Evolutionary conservation across 2,329 filamentous ascomycete genomes (phyloP), one percentile per base, ranked within the genome.

Genomic region (Neonectria punicea): DNA sequence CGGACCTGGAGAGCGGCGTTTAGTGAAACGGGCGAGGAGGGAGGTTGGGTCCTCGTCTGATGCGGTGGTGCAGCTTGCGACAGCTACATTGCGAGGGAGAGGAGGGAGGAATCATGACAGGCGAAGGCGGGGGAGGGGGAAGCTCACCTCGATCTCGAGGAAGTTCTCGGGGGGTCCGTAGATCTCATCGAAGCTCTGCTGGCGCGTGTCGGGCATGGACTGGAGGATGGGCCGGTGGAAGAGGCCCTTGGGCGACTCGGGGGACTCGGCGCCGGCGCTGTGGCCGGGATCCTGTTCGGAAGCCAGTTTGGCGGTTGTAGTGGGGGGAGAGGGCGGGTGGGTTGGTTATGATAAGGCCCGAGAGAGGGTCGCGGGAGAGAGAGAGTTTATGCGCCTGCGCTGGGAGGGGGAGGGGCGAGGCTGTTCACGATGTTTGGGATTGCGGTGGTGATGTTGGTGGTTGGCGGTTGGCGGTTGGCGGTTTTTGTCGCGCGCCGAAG

Each of bases 91-190:
- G 30, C n/a, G 30, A 34, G 30, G 49, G 14, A 58, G 53, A 47
- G 30, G 62, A 8, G 22, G 30, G 14, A 22, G 10, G 36, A 53
- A 53, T 57, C 53, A 39, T 22, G 32, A 20, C 36, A 53, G 43
- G 41, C 49, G 41, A 20, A n/a, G 16, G 39, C 8, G 34, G 50
- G 41, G 39, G 34, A 46, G 41, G 39, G 41, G 50, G 49, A 43
- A 80, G 60, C 74, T 68, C 63, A 96, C 94, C 86, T 99, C 96
- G 70, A 99, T 97, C 85, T 99, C 96, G 59, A 99, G 88, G 79
- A 98, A 98, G 85, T 99, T 99, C 86, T 99, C 96, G 6, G 96
- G 96, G 53, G 95, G 93, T 14, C 94, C 96, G 81, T 99, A 99
- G 80, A 98, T 97, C 86, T 99, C 96, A 83, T 99, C 96, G 78